Evolutionary conservation across 2,329 filamentous ascomycete species (phyloP), one percentile per base, ranked within the genome.

Genomic region (Macrophomina phaseolina): DNA sequence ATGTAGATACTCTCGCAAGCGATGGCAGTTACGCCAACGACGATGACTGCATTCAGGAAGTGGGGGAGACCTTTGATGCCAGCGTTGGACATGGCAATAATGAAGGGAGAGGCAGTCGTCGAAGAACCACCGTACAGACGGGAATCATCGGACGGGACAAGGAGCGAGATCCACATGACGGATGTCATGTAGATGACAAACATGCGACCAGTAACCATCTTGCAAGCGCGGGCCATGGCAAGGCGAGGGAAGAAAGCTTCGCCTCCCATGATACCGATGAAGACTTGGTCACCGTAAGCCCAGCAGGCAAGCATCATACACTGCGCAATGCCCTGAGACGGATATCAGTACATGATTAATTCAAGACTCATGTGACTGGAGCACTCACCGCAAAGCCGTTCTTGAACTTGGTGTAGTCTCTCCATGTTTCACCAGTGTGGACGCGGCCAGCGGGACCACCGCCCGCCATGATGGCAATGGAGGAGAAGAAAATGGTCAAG

Each of bases 191-290:
- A 81, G 72, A 81, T 80, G 52, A 79, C 72, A 5, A 72, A 73
- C 60, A 81, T 77, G 5, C 79, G 76, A 55, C 76, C 75, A 34
- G 77, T 79, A 12, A 80, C 77, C 18, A 78, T 74, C 49, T 77
- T 77, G 32, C 77, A 77, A 30, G 78, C 78, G 67, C 78, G 79
- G 28, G 78, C 79, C 49, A 81, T 80, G 8, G 76, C 72, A 18
- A 74, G 71, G 11, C 78, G 76, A 0, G 79, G 79, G 48, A 79
- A 75, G 16, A 76, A 69, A 0, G 78, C 78, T 69, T 81, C 79
- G 5, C 78, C 78, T 5, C 79, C 79, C 3, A 78, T 75, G 16
- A 79, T 76, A 14, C 79, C 79, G 45, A 79, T 78, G 65, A 80
- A 81, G 53, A 74, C 72, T 40, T 78, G 75, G 64, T 77, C 71